These are phyloP conservation scores for Cyclotella cryptica DNA, from an alignment of 108 stramenopile species.

Conservation along the genomic window DNA sequence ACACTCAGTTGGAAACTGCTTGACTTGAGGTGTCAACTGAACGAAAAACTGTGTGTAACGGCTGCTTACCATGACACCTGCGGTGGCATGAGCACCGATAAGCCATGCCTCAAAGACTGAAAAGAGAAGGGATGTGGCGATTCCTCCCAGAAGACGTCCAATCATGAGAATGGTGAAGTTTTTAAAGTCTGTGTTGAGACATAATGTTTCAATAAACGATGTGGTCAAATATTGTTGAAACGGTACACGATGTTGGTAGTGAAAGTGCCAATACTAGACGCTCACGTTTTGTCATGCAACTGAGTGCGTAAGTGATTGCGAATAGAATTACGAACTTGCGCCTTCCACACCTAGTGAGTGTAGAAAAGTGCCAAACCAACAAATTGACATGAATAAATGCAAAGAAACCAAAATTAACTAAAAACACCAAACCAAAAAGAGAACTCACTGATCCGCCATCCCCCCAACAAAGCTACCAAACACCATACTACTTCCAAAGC, in stretches of 20 bases:
- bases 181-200: conserved; percentile 56
- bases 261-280: background rate
- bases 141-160: conserved; percentile 92
- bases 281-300: conserved; percentile 89
- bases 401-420: background rate
- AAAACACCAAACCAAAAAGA: background rate
- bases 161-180: conserved; percentile 85
- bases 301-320: conserved; percentile 83
- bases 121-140: conserved; percentile 90
- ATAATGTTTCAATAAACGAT: conserved; percentile 2
- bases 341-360: conserved; percentile 69
- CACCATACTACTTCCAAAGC: conserved; percentile 84
- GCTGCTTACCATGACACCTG: conserved; percentile 54
- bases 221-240: background rate
- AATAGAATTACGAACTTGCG: conserved; percentile 87
- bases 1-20: too few relatives aligned
- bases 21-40: background rate
- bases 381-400: background rate
- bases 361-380: background rate
- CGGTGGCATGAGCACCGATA: conserved; percentile 82
- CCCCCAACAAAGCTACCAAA: conserved; percentile 84
- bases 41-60: background rate
- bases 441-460: conserved; percentile 64
- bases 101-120: conserved; percentile 97
- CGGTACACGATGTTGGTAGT: background rate